A percentile compares a stretch with the other conserved stretches of the same genome.
phyloP scores from a whole-genome alignment of 2,329 filamentous ascomycete genomes.

The Hypoxylon sp. region DNA sequence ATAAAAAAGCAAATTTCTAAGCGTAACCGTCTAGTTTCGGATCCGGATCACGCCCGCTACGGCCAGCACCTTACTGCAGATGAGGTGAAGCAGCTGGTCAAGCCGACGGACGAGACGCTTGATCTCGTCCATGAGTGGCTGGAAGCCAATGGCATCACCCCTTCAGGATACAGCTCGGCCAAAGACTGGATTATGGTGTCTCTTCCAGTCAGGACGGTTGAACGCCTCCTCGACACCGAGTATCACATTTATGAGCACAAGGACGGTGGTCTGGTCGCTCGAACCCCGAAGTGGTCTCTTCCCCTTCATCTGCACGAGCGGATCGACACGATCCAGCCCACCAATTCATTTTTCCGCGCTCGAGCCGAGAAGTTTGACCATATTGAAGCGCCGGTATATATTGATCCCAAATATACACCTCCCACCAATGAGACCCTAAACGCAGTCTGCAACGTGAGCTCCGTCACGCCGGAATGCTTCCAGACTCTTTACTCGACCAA shows the following conservation, averaged over 20 bases:
- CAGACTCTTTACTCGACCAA: constrained; percentile 67
- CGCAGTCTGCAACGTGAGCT: constrained; percentile 61
- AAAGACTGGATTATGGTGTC: constrained; percentile 70
- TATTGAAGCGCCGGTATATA: constrained; percentile 50
- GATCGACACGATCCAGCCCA: constrained; percentile 72
- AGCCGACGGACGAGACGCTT: constrained; percentile 65
- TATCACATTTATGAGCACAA: constrained; percentile 67
- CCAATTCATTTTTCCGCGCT: constrained; percentile 68
- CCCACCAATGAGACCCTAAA: constrained; percentile 49
- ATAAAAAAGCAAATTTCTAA: constrained; percentile 13
- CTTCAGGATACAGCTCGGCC: constrained; percentile 62
- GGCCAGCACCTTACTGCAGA: constrained; percentile 65
- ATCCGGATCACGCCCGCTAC: constrained; percentile 66
- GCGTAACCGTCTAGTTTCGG: constrained; percentile 58
- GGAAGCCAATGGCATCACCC: constrained; percentile 63
- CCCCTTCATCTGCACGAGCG: constrained; percentile 68
- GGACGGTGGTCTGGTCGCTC: constrained; percentile 65
- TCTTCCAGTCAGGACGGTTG: constrained; percentile 64
- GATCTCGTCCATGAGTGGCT: constrained; percentile 69
- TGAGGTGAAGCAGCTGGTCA: constrained; percentile 66
- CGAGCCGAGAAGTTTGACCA: constrained; percentile 50
- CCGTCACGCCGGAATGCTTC: constrained; percentile 67
- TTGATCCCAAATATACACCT: constrained; percentile 50
- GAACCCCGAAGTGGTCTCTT: constrained; percentile 70
- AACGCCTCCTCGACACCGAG: constrained; percentile 66